A percentile compares a stretch with the other conserved stretches of the same genome.
phyloP scores from a whole-genome alignment of 2,329 filamentous ascomycete genomes.

The Fusarium sp. region DNA sequence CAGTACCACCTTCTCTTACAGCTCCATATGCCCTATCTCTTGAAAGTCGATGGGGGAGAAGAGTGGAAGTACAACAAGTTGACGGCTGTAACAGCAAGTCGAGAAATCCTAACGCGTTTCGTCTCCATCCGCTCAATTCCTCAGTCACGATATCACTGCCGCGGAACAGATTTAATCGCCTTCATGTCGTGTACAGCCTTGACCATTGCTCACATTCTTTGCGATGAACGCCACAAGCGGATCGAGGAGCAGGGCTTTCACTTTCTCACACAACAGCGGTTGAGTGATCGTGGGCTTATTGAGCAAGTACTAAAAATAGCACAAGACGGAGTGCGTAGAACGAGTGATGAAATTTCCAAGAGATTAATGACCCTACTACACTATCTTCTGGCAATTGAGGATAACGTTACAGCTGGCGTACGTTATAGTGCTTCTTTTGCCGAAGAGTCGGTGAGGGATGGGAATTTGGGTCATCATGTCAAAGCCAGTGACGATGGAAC shows the following conservation, averaged over 20 bases:
- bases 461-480: conserved; percentile 34
- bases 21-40: conserved; percentile 62
- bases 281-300: conserved; percentile 52
- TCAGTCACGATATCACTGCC: conserved; percentile 51
- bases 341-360: conserved; percentile 49
- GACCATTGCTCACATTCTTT: conserved; percentile 57
- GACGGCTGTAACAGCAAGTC: conserved; percentile 55
- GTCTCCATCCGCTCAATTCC: conserved; percentile 53
- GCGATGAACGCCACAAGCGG: conserved; percentile 32
- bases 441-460: conserved; percentile 14
- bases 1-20: conserved; percentile 60
- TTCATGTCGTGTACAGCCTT: conserved; percentile 59
- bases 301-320: conserved; percentile 49
- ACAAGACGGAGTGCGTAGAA: conserved; percentile 44
- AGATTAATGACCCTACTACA: conserved; percentile 52
- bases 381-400: conserved; percentile 54
- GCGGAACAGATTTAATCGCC: conserved; percentile 59
- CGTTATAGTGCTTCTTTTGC: conserved; percentile 36
- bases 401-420: conserved; percentile 42
- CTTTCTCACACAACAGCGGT: conserved; percentile 52
- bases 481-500: conserved; percentile 1
- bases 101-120: conserved; percentile 59
- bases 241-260: conserved; percentile 25
- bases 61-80: conserved; percentile 57
- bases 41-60: conserved; percentile 47